These are phyloP conservation scores for Colletotrichum sp. DNA, from an alignment of 2,329 filamentous ascomycete species.

Conservation along the genomic window DNA sequence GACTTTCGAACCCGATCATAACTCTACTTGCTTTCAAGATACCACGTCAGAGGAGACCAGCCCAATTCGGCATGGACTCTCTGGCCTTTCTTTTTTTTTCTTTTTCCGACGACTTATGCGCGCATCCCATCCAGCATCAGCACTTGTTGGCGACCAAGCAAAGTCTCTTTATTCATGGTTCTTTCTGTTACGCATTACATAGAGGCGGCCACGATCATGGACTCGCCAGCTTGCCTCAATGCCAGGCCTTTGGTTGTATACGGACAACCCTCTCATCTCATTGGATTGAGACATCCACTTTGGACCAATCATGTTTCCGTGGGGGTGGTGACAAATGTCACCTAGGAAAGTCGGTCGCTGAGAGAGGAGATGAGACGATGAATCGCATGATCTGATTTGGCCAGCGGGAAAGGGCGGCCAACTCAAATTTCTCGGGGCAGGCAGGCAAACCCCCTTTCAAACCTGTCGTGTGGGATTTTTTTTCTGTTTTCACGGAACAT, in stretches of 20 bases:
- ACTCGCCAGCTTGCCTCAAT: background rate
- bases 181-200: constrained; percentile 11
- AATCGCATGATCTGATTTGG: constrained; percentile 19
- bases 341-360: background rate
- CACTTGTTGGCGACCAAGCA: constrained; percentile 13
- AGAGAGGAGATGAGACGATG: constrained; percentile 12
- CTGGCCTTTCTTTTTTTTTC: constrained; percentile 13
- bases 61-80: constrained; percentile 5
- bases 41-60: constrained; percentile 12
- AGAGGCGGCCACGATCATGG: constrained; percentile 11
- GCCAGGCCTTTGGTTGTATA: constrained; percentile 6
- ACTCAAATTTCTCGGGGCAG: constrained; percentile 12
- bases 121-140: constrained; percentile 9
- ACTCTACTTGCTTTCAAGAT: constrained; percentile 23
- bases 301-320: constrained; percentile 1
- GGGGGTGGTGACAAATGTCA: background rate
- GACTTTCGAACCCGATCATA: constrained; percentile 12
- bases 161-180: background rate
- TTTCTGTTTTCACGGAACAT: constrained; percentile 9
- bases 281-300: constrained; percentile 9
- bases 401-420: constrained; percentile 12
- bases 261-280: background rate
- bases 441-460: constrained; percentile 15
- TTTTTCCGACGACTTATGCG: constrained; percentile 8
- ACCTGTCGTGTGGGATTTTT: constrained; percentile 12